A percentile compares a stretch with the other conserved stretches of the same genome.
These are phyloP conservation scores for Carex arenaria DNA, from an alignment of 202 grass and related monocot genomes.

Conservation along the genomic window DNA sequence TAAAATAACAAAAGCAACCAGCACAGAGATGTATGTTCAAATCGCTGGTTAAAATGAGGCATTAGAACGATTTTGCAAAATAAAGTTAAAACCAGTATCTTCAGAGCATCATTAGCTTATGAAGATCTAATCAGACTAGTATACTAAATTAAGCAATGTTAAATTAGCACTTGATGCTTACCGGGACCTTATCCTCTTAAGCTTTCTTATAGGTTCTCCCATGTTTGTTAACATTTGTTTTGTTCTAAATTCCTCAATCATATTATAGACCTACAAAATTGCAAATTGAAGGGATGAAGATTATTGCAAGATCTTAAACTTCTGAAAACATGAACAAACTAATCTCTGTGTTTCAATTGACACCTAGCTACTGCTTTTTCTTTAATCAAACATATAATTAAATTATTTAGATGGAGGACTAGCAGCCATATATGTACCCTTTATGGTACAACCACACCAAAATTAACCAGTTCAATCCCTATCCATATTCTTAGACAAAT, in stretches of 20 bases:
- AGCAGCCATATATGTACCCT: background rate
- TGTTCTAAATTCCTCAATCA: conserved; percentile 63
- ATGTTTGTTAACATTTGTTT: conserved; percentile 25
- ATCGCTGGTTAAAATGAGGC: background rate
- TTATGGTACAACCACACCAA: background rate
- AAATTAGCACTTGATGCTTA: conserved; percentile 7
- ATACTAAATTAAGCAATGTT: background rate
- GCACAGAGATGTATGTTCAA: background rate
- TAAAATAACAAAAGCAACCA: background rate
- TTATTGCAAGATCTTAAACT: background rate
- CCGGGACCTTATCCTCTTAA: background rate
- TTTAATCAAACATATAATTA: background rate
- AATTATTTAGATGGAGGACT: background rate
- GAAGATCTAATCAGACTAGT: background rate
- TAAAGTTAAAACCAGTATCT: background rate
- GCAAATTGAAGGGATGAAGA: background rate
- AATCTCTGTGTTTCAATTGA: background rate
- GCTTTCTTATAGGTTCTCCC: conserved; percentile 36
- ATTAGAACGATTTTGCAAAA: background rate
- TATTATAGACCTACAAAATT: conserved; percentile 72
- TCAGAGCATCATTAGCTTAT: background rate
- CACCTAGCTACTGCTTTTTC: background rate
- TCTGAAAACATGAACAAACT: background rate
- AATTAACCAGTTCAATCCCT: background rate
- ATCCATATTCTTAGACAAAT: background rate